A percentile compares a stretch with the other conserved stretches of the same genome.
phyloP scores from a whole-genome alignment of 2,329 filamentous ascomycete genomes.

The Fulvia fulva region DNA sequence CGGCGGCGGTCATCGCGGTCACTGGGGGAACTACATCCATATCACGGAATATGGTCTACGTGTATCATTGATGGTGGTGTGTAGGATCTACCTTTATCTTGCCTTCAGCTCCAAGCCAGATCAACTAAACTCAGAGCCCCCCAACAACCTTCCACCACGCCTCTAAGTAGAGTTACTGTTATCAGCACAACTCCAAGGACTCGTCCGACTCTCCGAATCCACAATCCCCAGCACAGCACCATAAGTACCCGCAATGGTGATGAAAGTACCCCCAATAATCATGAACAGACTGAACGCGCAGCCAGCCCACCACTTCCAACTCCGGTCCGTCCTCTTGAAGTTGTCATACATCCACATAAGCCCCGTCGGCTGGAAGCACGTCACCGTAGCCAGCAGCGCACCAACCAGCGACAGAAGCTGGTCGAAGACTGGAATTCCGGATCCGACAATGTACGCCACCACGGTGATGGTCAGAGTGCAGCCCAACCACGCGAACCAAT shows the following conservation, averaged over 20 bases:
- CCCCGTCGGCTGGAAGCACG: slow-evolving; percentile 32
- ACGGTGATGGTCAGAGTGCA: slow-evolving; percentile 22
- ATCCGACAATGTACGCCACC: slow-evolving; percentile 24
- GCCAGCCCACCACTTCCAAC: slow-evolving; percentile 8
- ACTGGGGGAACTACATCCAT: too few species aligned
- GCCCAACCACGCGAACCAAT: slow-evolving; percentile 22
- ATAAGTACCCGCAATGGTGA: slow-evolving; percentile 45
- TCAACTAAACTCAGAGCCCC: background rate
- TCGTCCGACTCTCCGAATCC: slow-evolving; percentile 21
- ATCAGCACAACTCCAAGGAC: slow-evolving; percentile 24
- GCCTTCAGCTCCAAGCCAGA: background rate
- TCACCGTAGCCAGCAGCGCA: slow-evolving; percentile 23
- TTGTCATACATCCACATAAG: slow-evolving; percentile 44
- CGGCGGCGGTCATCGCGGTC: too few species aligned
- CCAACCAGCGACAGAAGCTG: slow-evolving; percentile 26
- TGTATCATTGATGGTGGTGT: background rate
- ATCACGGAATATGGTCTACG: too few species aligned
- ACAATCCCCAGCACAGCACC: slow-evolving; percentile 42
- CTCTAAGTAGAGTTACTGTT: slow-evolving; percentile 30
- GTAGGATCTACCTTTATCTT: background rate
- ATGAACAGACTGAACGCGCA: slow-evolving; percentile 28
- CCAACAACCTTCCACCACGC: background rate
- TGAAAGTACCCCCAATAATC: slow-evolving; percentile 37
- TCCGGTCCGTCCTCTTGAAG: slow-evolving; percentile 25
- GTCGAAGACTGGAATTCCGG: slow-evolving; percentile 26